phyloP scores from a whole-genome alignment of 164 flowering plant genomes.

The Berberis thunbergii region DNA sequence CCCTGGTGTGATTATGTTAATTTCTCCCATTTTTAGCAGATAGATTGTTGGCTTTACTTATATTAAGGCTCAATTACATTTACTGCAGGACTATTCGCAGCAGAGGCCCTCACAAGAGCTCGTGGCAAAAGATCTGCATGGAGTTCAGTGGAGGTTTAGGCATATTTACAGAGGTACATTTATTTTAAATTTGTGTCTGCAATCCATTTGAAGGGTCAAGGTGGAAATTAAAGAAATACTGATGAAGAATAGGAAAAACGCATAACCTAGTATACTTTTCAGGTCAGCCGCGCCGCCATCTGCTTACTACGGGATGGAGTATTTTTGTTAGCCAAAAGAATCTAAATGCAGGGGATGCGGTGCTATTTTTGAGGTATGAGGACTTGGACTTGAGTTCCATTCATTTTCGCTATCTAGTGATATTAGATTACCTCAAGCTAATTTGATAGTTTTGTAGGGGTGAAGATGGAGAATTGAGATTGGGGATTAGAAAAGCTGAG shows the following conservation, averaged over 20 bases:
- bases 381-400: background rate
- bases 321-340: constrained; percentile 81
- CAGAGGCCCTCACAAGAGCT: constrained; percentile 96
- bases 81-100: constrained; percentile 64
- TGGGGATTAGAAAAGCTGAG: constrained; percentile 82
- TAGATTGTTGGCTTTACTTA: too few relatives aligned
- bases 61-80: too few relatives aligned
- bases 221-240: background rate
- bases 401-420: constrained; percentile 5
- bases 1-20: constrained; percentile 38
- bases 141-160: constrained; percentile 91
- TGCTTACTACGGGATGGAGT: constrained; percentile 97
- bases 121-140: constrained; percentile 85
- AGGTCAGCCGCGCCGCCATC: constrained; percentile 97
- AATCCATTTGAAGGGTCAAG: background rate
- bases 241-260: background rate
- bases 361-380: constrained; percentile 25
- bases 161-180: constrained; percentile 82
- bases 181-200: background rate
- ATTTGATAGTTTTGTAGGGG: constrained; percentile 38
- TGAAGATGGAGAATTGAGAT: constrained; percentile 74
- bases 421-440: background rate
- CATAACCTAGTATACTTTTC: constrained; percentile 7
- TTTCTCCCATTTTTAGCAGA: background rate
- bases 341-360: constrained; percentile 54